Base-by-base conservation (phyloP, 805 yeast species). In the Starmerella vaccinii region DNA sequence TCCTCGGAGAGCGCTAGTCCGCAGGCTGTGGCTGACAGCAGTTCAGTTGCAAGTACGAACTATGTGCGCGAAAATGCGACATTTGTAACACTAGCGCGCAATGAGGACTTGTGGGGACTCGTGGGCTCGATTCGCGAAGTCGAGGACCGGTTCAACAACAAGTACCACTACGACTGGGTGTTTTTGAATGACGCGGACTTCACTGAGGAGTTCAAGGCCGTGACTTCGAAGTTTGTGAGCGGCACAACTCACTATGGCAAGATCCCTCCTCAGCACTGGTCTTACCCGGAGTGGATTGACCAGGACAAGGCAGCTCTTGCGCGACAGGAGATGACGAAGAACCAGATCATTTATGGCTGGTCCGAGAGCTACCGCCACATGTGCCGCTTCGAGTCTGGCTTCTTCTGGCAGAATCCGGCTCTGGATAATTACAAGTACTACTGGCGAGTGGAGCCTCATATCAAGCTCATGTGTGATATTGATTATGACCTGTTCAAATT, bases 361-460 rank as follows among this genome's bases (percentile, higher is more conserved):
- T 73, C 82, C 13, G 80, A 76, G 55, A 74, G 88, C 16, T 87
- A 86, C 69, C 78, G 95, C 63, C 90, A 84, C 68, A 84, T 88
- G 95, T 87, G 95, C 67, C 76, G 96, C 58, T 87, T 76, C 67
- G 88, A 84, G 66, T 77, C 88, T 16, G 95, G 95, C 0, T 82
- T 82, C 65, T 83, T 86, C 71, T 86, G 80, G 76, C 74, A 82
- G 64, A 86, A 84, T 63, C 77, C 76, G 47, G 67, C 80, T 46
- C 62, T 87, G 66, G 68, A 72, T 53, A 76, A 79, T 23, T 88
- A 81, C 73, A 84, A 82, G 61, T 87, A 82, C 76, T 86, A 85
- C 73, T 88, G 95, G 96, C 80, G 95, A 67, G 89, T 88, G 33
- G 96, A 88, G 68, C 95, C 95, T 13, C 82, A 77, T 58, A 78